Percentiles rank a stretch among this genome's conserved stretches.
phyloP scores from a whole-genome alignment of 2,329 filamentous ascomycete genomes.

The Trichoderma citrinoviride region DNA sequence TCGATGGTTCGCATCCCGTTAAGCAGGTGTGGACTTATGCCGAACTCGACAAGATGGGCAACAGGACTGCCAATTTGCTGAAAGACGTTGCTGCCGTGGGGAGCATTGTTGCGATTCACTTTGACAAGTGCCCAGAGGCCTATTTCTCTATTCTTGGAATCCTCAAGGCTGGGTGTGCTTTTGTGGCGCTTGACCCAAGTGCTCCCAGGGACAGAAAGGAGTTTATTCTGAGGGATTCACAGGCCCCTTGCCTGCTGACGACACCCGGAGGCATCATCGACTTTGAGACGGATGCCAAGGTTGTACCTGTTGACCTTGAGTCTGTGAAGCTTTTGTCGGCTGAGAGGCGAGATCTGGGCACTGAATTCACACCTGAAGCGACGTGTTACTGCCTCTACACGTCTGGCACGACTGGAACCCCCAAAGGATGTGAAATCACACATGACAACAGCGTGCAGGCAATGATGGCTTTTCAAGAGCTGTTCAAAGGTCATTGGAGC shows the following conservation, averaged over 20 bases:
- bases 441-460: slow-evolving; percentile 88
- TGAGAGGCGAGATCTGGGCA: slow-evolving; percentile 15
- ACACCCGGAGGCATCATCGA: slow-evolving; percentile 36
- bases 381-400: slow-evolving; percentile 85
- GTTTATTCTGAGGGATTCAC: slow-evolving; percentile 75
- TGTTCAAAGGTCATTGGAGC: slow-evolving; percentile 76
- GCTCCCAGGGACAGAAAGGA: slow-evolving; percentile 70
- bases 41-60: slow-evolving; percentile 69
- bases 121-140: slow-evolving; percentile 81
- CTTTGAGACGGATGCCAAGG: slow-evolving; percentile 34
- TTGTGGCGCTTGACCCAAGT: slow-evolving; percentile 74
- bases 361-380: slow-evolving; percentile 43
- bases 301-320: slow-evolving; percentile 36
- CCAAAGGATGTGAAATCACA: slow-evolving; percentile 84
- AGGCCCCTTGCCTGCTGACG: slow-evolving; percentile 61
- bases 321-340: slow-evolving; percentile 30
- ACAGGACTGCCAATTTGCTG: slow-evolving; percentile 68
- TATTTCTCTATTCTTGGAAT: slow-evolving; percentile 80
- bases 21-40: slow-evolving; percentile 68
- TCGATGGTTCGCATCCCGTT: slow-evolving; percentile 46
- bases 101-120: slow-evolving; percentile 70
- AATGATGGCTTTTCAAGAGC: slow-evolving; percentile 77
- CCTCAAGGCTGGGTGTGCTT: slow-evolving; percentile 77
- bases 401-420: slow-evolving; percentile 80
- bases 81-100: slow-evolving; percentile 50